A percentile compares a stretch with the other conserved stretches of the same genome.
phyloP scores from a whole-genome alignment of 2,329 filamentous ascomycete species.

The Fragosphaeria purpurea region DNA sequence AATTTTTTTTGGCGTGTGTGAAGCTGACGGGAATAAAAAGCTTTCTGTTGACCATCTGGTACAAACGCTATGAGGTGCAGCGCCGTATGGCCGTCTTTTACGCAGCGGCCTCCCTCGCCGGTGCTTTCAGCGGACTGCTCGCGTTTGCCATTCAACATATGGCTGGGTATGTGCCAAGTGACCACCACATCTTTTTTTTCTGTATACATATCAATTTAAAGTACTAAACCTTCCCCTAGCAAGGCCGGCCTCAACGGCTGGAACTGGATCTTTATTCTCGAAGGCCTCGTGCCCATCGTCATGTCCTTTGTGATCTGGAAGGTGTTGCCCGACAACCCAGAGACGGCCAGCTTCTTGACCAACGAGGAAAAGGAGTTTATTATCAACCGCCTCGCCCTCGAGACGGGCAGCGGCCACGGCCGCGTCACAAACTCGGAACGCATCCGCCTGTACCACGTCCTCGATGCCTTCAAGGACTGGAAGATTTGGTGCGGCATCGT shows the following conservation, averaged over 20 bases:
- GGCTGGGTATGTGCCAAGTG: background rate
- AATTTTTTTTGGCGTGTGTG: background rate
- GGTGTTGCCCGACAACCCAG: constrained; percentile 22
- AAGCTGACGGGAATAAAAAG: too few species aligned
- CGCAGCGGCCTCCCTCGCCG: constrained; percentile 5
- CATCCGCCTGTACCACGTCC: constrained; percentile 7
- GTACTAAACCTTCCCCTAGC: background rate
- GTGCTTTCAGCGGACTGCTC: constrained; percentile 9
- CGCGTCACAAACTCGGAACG: constrained; percentile 8
- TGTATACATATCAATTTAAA: too few species aligned
- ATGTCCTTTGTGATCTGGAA: constrained; percentile 14
- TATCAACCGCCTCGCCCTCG: constrained; percentile 22
- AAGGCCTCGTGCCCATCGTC: constrained; percentile 15
- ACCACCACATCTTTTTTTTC: too few species aligned
- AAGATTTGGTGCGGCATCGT: constrained; percentile 11
- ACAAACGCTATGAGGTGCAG: constrained; percentile 9
- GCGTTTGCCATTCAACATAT: constrained; percentile 9
- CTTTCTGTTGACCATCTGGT: constrained; percentile 8
- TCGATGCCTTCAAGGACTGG: constrained; percentile 8
- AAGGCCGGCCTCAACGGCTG: constrained; percentile 37
- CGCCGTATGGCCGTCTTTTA: constrained; percentile 9
- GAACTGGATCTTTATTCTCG: constrained; percentile 53
- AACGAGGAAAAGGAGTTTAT: constrained; percentile 23
- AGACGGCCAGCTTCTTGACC: constrained; percentile 23
- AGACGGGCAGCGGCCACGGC: constrained; percentile 9